A percentile compares a stretch with the other conserved stretches of the same genome.
Conservation (phyloP, 768 basidiomycete species). For the Leccinum aurantiacum region DNA sequence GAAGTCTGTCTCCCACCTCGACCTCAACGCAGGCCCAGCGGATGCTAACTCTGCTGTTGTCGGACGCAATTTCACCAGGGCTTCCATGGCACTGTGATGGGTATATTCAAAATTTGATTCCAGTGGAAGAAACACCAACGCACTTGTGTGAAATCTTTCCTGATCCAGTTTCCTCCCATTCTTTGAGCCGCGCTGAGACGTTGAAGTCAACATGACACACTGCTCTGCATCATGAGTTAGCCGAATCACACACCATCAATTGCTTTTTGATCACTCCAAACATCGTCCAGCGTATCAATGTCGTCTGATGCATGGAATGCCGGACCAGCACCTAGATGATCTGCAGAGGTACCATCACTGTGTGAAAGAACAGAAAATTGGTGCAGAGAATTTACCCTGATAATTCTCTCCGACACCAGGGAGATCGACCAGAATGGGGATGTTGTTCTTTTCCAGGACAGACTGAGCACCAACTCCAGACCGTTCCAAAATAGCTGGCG, state of each 20-base stretch:
- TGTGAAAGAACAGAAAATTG: neutral
- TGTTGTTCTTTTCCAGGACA: constrained; percentile 46
- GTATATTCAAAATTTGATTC: neutral
- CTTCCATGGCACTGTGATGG: constrained; percentile 46
- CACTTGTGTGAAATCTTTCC: constrained; percentile 58
- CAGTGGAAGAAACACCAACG: constrained; percentile 5
- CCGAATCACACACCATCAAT: constrained; percentile 37
- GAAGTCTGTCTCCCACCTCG: constrained; percentile 53
- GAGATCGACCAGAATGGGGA: constrained; percentile 34
- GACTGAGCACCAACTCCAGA: constrained; percentile 64
- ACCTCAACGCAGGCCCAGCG: constrained; percentile 45
- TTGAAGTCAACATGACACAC: neutral
- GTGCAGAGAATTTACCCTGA: constrained; percentile 39
- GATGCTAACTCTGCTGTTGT: constrained; percentile 45
- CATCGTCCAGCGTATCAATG: constrained; percentile 46
- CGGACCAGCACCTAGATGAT: constrained; percentile 31
- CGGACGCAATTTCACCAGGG: constrained; percentile 57
- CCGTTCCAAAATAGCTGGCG: constrained; percentile 54
- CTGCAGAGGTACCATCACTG: constrained; percentile 3
- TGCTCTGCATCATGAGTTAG: constrained; percentile 11
- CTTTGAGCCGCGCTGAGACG: constrained; percentile 24
- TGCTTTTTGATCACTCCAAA: constrained; percentile 39
- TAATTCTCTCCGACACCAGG: constrained; percentile 17
- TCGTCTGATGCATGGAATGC: constrained; percentile 43
- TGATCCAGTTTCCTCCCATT: constrained; percentile 39